A percentile compares a stretch with the other conserved stretches of the same genome.
phyloP scores from a whole-genome alignment of 2,329 filamentous ascomycete genomes.

The Huntiella omanensis region DNA sequence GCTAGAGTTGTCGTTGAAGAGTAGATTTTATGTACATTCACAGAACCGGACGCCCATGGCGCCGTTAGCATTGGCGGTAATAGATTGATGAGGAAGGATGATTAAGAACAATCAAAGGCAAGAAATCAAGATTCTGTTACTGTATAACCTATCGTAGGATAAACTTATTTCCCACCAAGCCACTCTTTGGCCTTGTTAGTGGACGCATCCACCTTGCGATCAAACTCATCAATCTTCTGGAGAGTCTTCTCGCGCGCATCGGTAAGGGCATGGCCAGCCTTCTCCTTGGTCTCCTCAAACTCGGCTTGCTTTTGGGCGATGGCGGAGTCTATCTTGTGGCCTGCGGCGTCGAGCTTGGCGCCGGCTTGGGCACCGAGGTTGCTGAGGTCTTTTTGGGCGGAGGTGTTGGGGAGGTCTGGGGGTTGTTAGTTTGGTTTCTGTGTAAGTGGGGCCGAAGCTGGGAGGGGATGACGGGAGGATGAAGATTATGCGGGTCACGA shows the following conservation, averaged over 20 bases:
- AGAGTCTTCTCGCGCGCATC: constrained; percentile 44
- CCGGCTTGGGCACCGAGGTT: constrained; percentile 29
- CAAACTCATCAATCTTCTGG: constrained; percentile 64
- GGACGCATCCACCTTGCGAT: constrained; percentile 62
- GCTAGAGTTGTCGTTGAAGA: not conserved
- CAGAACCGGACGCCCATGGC: not conserved
- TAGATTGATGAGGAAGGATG: not conserved
- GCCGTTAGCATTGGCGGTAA: not conserved
- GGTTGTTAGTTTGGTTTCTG: not conserved
- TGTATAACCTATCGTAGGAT: not conserved
- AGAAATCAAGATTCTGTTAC: not conserved
- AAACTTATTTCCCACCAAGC: constrained; percentile 48
- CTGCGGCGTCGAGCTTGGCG: constrained; percentile 47
- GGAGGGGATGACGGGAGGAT: not conserved
- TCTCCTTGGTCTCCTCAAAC: constrained; percentile 40
- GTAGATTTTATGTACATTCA: constrained; percentile 1
- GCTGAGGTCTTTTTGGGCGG: constrained; percentile 46
- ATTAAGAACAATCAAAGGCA: not conserved
- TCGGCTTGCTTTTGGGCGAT: constrained; percentile 44
- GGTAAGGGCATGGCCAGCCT: constrained; percentile 39
- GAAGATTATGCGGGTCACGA: not conserved
- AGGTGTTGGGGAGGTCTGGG: constrained; percentile 46
- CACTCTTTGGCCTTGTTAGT: constrained; percentile 75
- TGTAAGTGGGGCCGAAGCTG: not conserved
- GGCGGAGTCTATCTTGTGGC: constrained; percentile 18